Conservation (phyloP, 192 early-diverging fungal species). For the Allomyces macrogynus region DNA sequence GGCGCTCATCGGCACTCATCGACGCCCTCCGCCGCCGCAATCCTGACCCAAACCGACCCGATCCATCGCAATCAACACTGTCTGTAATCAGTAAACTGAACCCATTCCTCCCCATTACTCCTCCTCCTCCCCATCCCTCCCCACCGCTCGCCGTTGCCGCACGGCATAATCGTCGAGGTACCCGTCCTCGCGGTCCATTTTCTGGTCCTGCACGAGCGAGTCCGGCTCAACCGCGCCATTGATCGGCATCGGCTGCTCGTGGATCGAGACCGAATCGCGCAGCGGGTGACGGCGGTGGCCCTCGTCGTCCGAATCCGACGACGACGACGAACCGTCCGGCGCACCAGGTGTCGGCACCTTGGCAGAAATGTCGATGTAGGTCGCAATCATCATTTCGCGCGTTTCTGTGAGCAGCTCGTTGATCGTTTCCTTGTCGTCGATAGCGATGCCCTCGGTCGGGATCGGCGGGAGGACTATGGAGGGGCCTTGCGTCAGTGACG, state of each 20-base stretch:
- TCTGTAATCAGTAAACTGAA: no score
- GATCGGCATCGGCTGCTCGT: no score
- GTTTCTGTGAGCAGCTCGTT: constrained; percentile 20
- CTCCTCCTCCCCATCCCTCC: no score
- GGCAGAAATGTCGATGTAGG: constrained; percentile 24
- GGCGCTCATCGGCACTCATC: no score
- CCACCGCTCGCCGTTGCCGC: no score
- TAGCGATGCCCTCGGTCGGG: constrained; percentile 14
- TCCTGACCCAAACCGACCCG: no score
- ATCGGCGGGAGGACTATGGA: constrained; percentile 25
- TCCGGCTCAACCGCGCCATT: neutral
- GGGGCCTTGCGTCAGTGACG: neutral
- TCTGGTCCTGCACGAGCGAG: neutral
- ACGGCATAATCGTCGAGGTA: constrained; percentile 4
- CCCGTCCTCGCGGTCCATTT: neutral
- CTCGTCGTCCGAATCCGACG: no score
- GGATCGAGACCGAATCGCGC: no score
- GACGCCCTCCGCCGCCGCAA: no score
- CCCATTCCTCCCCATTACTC: no score
- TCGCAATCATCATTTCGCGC: constrained; percentile 25
- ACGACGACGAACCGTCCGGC: neutral
- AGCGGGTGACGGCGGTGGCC: no score
- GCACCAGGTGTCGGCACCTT: neutral
- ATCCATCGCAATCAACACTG: no score
- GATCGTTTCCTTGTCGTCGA: constrained; percentile 17